phyloP scores from a whole-genome alignment of 2,329 filamentous ascomycete genomes.

The Fusarium sarcochroum region DNA sequence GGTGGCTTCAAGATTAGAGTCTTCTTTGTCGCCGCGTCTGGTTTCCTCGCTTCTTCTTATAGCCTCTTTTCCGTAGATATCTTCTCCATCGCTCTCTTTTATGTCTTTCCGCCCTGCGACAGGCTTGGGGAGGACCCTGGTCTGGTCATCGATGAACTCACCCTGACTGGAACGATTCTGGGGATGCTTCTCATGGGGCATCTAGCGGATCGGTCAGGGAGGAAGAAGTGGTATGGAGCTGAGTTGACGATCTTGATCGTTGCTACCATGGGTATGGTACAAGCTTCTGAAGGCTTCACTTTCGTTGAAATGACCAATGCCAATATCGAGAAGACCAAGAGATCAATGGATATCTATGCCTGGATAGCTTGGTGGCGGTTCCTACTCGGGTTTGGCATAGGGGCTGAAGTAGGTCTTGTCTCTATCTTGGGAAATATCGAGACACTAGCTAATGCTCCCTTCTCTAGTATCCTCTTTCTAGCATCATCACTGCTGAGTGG shows the following conservation, averaged over 20 bases:
- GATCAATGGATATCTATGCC: conserved; percentile 30
- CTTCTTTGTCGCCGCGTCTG: conserved; percentile 33
- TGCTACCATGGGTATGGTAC: conserved; percentile 29
- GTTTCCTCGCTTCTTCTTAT: conserved; percentile 30
- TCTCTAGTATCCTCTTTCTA: conserved; percentile 7
- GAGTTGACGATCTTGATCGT: conserved; percentile 23
- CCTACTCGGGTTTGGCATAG: conserved; percentile 25
- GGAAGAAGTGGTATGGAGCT: conserved; percentile 27
- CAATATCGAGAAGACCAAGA: neutral
- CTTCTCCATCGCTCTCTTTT: conserved; percentile 23
- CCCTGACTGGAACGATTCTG: conserved; percentile 24
- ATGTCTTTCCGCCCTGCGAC: conserved; percentile 12
- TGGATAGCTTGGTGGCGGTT: conserved; percentile 33
- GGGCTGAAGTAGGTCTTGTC: conserved; percentile 19
- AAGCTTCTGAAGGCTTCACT: conserved; percentile 21
- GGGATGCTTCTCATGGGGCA: conserved; percentile 32
- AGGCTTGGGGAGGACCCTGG: conserved; percentile 4
- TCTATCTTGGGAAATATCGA: neutral
- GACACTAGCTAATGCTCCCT: neutral
- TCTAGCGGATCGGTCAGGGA: conserved; percentile 13
- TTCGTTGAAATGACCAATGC: too few species aligned
- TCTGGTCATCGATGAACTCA: conserved; percentile 27
- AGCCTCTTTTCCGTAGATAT: conserved; percentile 22
- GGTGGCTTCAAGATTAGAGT: conserved; percentile 30
- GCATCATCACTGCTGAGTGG: conserved; percentile 14